Evolutionary conservation across 2,329 filamentous ascomycete genomes (phyloP).

Genomic region (Pezicula neosporulosa): DNA sequence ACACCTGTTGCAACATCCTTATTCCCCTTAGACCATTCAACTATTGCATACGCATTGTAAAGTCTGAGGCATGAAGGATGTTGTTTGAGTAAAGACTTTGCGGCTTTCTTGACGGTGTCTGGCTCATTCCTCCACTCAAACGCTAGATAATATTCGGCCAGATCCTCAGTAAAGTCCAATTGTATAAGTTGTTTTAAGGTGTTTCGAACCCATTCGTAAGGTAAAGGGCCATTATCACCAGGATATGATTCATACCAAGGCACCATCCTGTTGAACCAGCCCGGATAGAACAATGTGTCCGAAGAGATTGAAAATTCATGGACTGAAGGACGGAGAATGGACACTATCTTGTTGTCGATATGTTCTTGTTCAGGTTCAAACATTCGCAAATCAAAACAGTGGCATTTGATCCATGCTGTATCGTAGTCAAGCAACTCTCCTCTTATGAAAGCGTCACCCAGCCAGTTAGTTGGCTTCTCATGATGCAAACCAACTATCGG

Average conservation of each 20-base stretch:
- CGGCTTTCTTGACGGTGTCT: constrained; percentile 59
- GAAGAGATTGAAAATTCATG: constrained; percentile 30
- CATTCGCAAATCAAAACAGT: neutral
- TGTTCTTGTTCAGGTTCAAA: constrained; percentile 11
- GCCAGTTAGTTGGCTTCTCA: constrained; percentile 29
- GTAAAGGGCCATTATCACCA: constrained; percentile 18
- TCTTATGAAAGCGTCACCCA: constrained; percentile 51
- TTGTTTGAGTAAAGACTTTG: constrained; percentile 70
- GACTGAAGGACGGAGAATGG: constrained; percentile 17
- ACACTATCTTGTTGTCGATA: constrained; percentile 15
- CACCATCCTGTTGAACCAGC: constrained; percentile 42
- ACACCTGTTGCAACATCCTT: constrained; percentile 58
- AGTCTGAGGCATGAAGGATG: constrained; percentile 61
- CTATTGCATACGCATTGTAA: constrained; percentile 76
- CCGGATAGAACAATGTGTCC: constrained; percentile 49
- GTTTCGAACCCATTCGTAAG: constrained; percentile 42
- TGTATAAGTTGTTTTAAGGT: constrained; percentile 55
- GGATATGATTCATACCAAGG: constrained; percentile 17
- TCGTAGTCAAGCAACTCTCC: constrained; percentile 32
- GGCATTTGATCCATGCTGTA: constrained; percentile 8
- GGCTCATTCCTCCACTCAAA: constrained; percentile 57
- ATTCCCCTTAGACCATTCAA: constrained; percentile 61
- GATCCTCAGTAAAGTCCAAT: constrained; percentile 38
- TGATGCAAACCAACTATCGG: constrained; percentile 31
- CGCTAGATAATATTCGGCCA: constrained; percentile 70